A percentile compares a stretch with the other conserved stretches of the same genome.
These are phyloP conservation scores for Fragaria iinumae DNA, from an alignment of 306 rosid species.

Conservation along the genomic window DNA sequence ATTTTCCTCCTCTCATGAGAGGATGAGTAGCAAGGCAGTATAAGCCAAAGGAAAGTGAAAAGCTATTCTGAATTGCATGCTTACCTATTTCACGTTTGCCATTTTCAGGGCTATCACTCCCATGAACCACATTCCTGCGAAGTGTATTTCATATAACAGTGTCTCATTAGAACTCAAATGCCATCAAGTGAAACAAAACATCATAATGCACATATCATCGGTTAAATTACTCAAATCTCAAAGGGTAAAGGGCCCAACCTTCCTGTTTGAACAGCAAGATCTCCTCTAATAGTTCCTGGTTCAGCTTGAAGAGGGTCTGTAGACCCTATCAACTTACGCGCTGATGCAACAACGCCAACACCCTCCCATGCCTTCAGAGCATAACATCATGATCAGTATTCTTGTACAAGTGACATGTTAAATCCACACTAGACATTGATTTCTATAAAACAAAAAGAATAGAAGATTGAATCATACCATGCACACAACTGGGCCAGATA, in stretches of 20 bases:
- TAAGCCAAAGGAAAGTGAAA: background rate
- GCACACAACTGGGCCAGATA: slow-evolving; percentile 96
- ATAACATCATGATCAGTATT: slow-evolving; percentile 29
- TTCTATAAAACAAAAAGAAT: background rate
- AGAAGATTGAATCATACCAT: slow-evolving; percentile 57
- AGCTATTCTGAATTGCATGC: background rate
- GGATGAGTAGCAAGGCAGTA: background rate
- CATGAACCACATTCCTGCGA: slow-evolving; percentile 91
- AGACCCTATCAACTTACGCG: slow-evolving; percentile 92
- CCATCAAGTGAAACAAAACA: slow-evolving; percentile 3
- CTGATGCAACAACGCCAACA: slow-evolving; percentile 88
- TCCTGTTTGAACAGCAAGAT: slow-evolving; percentile 88
- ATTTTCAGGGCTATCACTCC: slow-evolving; percentile 98
- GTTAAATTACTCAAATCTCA: slow-evolving; percentile 1
- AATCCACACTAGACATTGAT: slow-evolving; percentile 14
- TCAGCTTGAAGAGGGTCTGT: slow-evolving; percentile 95
- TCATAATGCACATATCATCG: background rate
- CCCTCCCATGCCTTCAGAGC: slow-evolving; percentile 93
- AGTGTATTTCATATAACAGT: slow-evolving; percentile 24
- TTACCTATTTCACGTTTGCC: slow-evolving; percentile 91
- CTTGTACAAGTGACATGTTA: slow-evolving; percentile 5
- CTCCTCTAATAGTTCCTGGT: slow-evolving; percentile 99
- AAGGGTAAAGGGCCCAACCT: slow-evolving; percentile 49
- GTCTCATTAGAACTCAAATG: slow-evolving; percentile 19
- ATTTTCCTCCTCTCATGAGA: background rate